Evolutionary conservation across 179 eudicot species (phyloP).

Genomic region (Silene noctiflora): DNA sequence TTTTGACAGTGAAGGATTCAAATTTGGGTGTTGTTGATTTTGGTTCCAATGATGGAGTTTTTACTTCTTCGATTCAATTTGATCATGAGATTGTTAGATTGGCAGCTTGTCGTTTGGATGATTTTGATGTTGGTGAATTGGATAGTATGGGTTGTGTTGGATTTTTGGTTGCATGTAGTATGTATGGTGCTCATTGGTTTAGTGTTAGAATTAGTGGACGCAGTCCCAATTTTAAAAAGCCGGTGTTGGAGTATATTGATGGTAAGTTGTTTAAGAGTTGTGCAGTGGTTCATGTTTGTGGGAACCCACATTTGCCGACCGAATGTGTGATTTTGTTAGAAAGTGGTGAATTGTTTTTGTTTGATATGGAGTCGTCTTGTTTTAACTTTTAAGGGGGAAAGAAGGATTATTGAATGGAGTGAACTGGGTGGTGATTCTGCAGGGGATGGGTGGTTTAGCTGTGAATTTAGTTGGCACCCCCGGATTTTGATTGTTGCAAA

Average conservation of each 20-base stretch:
- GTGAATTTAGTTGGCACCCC: conserved; percentile 85
- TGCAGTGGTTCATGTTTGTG: conserved; percentile 31
- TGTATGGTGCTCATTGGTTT: conserved; percentile 35
- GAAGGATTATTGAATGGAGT: conserved; percentile 41
- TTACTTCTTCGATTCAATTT: conserved; percentile 15
- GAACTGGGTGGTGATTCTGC: conserved; percentile 22
- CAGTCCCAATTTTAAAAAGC: conserved; percentile 19
- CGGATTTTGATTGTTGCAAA: conserved; percentile 60
- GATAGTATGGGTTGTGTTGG: conserved; percentile 25
- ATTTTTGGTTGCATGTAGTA: conserved; percentile 26
- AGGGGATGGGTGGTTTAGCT: conserved; percentile 60
- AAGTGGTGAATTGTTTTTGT: conserved; percentile 30
- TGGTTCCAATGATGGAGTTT: conserved; percentile 12
- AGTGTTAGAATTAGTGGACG: conserved; percentile 24
- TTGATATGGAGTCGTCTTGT: conserved; percentile 42
- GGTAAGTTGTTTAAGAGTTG: conserved; percentile 29
- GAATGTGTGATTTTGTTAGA: conserved; percentile 34
- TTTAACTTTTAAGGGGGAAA: conserved; percentile 37
- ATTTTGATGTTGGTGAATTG: not conserved
- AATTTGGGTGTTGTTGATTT: conserved; percentile 24
- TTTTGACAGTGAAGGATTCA: conserved; percentile 23
- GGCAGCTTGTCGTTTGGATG: conserved; percentile 16
- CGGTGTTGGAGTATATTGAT: conserved; percentile 28
- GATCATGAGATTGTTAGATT: conserved; percentile 27
- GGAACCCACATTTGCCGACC: conserved; percentile 32